A percentile compares a stretch with the other conserved stretches of the same genome.
Conservation (phyloP, 495 filamentous ascomycete species). For the Darksidea phi region DNA sequence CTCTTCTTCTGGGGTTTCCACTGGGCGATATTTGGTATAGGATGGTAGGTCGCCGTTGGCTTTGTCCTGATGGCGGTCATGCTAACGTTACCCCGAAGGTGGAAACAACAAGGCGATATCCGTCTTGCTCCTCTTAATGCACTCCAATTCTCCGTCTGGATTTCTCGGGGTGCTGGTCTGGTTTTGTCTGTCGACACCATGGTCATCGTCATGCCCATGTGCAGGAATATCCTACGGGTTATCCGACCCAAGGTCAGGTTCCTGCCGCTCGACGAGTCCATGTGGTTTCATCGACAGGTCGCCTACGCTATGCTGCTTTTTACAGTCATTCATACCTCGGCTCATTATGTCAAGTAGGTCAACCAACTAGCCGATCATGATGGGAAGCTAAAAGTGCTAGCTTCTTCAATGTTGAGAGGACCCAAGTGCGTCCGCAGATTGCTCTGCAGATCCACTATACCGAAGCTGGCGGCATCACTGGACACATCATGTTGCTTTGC, state of each 20-base stretch:
- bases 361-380: not conserved
- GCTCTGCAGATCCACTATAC: slow-evolving; percentile 94
- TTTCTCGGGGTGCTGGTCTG: slow-evolving; percentile 89
- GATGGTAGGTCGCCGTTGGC: slow-evolving; percentile 66
- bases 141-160: slow-evolving; percentile 85
- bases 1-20: slow-evolving; percentile 82
- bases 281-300: slow-evolving; percentile 96
- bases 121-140: slow-evolving; percentile 75
- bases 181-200: slow-evolving; percentile 77
- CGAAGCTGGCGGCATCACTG: slow-evolving; percentile 86
- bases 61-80: not conserved
- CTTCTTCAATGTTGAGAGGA: slow-evolving; percentile 92
- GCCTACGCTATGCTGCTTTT: slow-evolving; percentile 87
- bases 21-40: slow-evolving; percentile 74
- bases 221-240: slow-evolving; percentile 79
- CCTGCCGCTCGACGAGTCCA: slow-evolving; percentile 88
- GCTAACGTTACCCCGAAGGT: slow-evolving; percentile 59
- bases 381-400: slow-evolving; percentile 46
- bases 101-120: slow-evolving; percentile 65
- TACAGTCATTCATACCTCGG: slow-evolving; percentile 68
- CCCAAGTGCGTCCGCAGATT: slow-evolving; percentile 73
- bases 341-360: slow-evolving; percentile 94
- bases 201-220: slow-evolving; percentile 90
- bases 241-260: slow-evolving; percentile 84
- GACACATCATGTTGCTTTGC: slow-evolving; percentile 96